These are phyloP conservation scores for Xylaria nigripes DNA, from an alignment of 495 filamentous ascomycete genomes.

Conservation along the genomic window DNA sequence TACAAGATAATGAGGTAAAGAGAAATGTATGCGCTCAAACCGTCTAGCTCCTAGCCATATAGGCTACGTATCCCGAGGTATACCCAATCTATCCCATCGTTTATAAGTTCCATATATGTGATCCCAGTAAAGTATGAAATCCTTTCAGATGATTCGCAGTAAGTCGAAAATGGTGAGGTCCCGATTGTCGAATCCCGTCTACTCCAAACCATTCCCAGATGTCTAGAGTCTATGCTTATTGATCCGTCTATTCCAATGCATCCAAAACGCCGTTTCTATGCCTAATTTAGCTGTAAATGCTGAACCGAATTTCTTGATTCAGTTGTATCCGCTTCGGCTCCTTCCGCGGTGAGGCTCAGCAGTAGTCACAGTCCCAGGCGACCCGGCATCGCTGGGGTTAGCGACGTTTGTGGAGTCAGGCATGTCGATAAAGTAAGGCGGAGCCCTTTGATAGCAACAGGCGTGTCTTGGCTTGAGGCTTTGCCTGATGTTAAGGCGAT, in stretches of 20 bases:
- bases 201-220: slow-evolving; percentile 2
- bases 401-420: slow-evolving; percentile 10
- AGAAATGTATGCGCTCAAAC: background rate
- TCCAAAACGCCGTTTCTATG: slow-evolving; percentile 4
- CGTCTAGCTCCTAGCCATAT: background rate
- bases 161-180: background rate
- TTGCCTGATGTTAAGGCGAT: background rate
- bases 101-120: background rate
- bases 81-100: background rate
- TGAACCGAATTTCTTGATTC: background rate
- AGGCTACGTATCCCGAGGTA: background rate
- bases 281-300: background rate
- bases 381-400: slow-evolving; percentile 8
- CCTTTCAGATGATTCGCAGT: background rate
- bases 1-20: background rate
- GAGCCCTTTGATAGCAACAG: background rate
- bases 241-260: too few species aligned
- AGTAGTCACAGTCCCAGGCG: background rate
- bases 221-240: background rate
- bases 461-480: background rate
- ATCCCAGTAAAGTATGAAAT: background rate
- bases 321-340: slow-evolving; percentile 14
- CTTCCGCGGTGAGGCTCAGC: slow-evolving; percentile 7
- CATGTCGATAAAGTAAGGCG: background rate
- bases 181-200: slow-evolving; percentile 1